Evolutionary conservation across 140 eudicot genomes (phyloP).

Genomic region (Senecio squalidus): DNA sequence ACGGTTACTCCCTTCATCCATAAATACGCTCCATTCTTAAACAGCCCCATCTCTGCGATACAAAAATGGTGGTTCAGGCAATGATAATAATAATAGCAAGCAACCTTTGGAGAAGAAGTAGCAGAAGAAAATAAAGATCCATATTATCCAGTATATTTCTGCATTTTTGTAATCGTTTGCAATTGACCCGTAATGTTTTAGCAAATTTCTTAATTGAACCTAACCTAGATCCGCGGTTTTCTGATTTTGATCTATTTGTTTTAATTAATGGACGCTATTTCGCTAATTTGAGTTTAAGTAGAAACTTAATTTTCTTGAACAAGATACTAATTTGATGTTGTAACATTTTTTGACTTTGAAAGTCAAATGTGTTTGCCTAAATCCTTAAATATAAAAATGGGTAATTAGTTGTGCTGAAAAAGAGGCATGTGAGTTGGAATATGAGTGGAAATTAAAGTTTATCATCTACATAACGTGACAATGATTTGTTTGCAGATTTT

Average conservation of each 20-base stretch:
- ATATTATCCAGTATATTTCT: slow-evolving; percentile 3
- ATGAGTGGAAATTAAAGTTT: not conserved
- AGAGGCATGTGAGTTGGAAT: not conserved
- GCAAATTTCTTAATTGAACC: slow-evolving; percentile 1
- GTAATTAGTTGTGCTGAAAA: not conserved
- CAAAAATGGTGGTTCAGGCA: slow-evolving; percentile 82
- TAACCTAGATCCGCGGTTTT: not conserved
- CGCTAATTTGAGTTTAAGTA: too few relatives aligned
- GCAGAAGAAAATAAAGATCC: slow-evolving; percentile 10
- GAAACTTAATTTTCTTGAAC: too few relatives aligned
- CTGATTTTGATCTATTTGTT: slow-evolving; percentile 1
- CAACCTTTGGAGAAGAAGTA: slow-evolving; percentile 2
- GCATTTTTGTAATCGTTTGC: not conserved
- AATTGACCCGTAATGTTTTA: not conserved
- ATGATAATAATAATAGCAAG: slow-evolving; percentile 11
- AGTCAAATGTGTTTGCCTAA: not conserved
- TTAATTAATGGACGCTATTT: too few relatives aligned
- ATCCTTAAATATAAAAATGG: not conserved
- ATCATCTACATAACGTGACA: not conserved
- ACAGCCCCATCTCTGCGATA: slow-evolving; percentile 48
- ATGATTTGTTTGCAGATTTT: not conserved
- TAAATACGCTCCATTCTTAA: slow-evolving; percentile 67
- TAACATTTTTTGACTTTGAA: not conserved
- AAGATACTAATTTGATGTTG: not conserved
- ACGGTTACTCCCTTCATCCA: slow-evolving; percentile 46